phyloP scores from a whole-genome alignment of 345 rosid species.

The Eucalyptus viminalis region DNA sequence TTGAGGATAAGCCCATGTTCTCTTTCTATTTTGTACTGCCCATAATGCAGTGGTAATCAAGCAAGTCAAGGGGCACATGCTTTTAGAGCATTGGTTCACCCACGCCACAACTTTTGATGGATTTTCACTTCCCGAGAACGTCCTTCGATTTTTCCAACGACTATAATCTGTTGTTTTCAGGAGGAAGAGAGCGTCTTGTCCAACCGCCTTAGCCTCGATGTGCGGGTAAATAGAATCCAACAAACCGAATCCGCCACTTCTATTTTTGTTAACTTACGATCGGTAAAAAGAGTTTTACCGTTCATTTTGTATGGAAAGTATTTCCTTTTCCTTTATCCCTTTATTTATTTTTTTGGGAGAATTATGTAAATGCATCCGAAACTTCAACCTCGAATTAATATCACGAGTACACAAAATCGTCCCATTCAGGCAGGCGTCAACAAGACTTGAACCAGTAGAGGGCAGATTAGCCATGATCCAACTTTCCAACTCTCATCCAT shows the following conservation, averaged over 20 bases:
- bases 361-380: neutral
- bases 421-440: neutral
- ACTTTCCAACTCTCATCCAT: neutral
- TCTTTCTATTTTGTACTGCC: too few relatives aligned
- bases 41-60: too few relatives aligned
- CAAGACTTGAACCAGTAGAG: neutral
- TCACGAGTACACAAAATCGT: neutral
- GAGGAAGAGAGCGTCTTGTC: neutral
- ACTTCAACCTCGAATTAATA: neutral
- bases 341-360: neutral
- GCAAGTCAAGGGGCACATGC: neutral
- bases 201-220: neutral
- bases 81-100: neutral
- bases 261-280: neutral
- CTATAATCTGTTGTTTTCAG: neutral
- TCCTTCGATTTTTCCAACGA: neutral
- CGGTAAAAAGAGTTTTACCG: neutral
- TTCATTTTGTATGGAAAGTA: neutral
- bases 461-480: neutral
- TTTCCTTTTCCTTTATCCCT: neutral
- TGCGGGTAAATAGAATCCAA: neutral
- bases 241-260: neutral
- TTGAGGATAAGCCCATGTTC: too few relatives aligned
- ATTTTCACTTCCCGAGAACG: neutral
- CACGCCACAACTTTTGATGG: neutral